These are phyloP conservation scores for Microcera coccophila DNA, from an alignment of 2,329 filamentous ascomycete genomes.

Conservation along the genomic window DNA sequence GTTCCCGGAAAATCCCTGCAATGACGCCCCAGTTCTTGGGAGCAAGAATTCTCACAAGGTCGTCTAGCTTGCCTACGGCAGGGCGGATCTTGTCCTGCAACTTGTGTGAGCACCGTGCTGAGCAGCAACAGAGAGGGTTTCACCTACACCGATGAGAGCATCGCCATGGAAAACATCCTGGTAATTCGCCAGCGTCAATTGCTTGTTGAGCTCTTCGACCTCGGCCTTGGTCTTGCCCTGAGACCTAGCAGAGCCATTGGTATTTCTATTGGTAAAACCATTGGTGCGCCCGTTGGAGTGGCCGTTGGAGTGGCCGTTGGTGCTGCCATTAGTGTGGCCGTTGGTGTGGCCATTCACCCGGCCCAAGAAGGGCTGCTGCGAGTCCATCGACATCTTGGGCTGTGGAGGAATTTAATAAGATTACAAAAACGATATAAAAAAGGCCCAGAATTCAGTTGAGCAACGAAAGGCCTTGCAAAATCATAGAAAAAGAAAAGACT, in stretches of 20 bases:
- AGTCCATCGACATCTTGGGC: not conserved
- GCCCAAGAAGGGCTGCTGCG: not conserved
- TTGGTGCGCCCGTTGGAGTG: not conserved
- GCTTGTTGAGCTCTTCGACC: conserved; percentile 1
- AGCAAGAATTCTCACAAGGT: not conserved
- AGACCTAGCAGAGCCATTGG: not conserved
- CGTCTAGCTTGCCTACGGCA: not conserved
- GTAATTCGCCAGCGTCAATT: not conserved
- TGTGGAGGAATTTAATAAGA: not conserved
- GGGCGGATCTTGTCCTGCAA: conserved; percentile 1
- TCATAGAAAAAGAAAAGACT: not conserved
- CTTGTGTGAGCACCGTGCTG: not conserved
- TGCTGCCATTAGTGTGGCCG: not conserved
- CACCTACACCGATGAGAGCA: not conserved
- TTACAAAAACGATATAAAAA: not conserved
- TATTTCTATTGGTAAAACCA: too few relatives aligned
- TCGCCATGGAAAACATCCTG: not conserved
- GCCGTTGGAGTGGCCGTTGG: not conserved
- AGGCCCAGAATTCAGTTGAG: not conserved
- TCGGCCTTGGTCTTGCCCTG: not conserved
- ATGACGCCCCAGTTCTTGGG: not conserved
- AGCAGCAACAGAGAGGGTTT: not conserved
- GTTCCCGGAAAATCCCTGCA: too few relatives aligned
- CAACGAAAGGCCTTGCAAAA: not conserved
- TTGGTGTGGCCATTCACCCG: not conserved